Percentiles rank a stretch among this genome's conserved stretches.
Conservation (phyloP, 1,284 basidiomycete genomes). For the Ceratobasidium sp. region DNA sequence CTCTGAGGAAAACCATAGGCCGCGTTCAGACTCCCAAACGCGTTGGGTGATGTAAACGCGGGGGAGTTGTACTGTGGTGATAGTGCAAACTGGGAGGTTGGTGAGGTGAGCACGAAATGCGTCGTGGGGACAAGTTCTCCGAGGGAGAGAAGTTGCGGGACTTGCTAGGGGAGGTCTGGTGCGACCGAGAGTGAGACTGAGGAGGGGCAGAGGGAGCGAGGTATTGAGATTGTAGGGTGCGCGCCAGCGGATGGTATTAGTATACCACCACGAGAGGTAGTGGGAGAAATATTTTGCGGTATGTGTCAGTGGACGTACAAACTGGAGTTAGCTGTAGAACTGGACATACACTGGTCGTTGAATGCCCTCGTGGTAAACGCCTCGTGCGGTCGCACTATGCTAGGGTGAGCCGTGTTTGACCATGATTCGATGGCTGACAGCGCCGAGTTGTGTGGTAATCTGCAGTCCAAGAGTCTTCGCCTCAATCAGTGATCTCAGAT, state of each 20-base stretch:
- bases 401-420: slow-evolving; percentile 87
- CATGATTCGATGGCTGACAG: slow-evolving; percentile 89
- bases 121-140: slow-evolving; percentile 44
- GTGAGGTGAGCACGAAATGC: slow-evolving; percentile 65
- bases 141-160: slow-evolving; percentile 28
- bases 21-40: slow-evolving; percentile 18
- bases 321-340: too few species aligned
- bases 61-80: not conserved
- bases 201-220: slow-evolving; percentile 57
- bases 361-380: slow-evolving; percentile 97
- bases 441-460: slow-evolving; percentile 82
- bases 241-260: slow-evolving; percentile 87
- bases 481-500: not conserved
- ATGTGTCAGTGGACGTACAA: too few species aligned
- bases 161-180: slow-evolving; percentile 31
- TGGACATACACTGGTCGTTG: slow-evolving; percentile 83
- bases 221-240: slow-evolving; percentile 70
- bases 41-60: not conserved
- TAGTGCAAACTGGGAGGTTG: slow-evolving; percentile 53
- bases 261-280: slow-evolving; percentile 93
- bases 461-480: slow-evolving; percentile 72
- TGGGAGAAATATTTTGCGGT: too few species aligned
- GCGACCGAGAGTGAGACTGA: slow-evolving; percentile 44
- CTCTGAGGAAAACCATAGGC: slow-evolving; percentile 26
- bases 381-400: slow-evolving; percentile 86